Conservation (phyloP, 768 basidiomycete genomes). For the Lyophyllum semitale region DNA sequence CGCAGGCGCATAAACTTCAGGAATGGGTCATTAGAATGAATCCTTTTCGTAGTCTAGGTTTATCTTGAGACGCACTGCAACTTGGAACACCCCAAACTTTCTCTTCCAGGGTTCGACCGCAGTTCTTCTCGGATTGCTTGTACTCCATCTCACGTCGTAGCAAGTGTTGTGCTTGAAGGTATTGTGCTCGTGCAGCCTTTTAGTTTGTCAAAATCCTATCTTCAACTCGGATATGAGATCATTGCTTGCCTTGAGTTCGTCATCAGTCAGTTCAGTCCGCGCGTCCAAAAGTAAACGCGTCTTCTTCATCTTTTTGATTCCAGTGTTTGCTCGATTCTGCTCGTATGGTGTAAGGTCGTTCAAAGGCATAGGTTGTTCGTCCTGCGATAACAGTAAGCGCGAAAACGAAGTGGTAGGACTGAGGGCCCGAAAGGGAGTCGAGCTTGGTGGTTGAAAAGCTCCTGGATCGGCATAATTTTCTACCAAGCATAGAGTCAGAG, state of each 20-base stretch:
- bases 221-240: background rate
- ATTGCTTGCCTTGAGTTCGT: conserved; percentile 67
- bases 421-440: conserved; percentile 11
- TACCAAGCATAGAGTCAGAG: background rate
- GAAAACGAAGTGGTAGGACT: conserved; percentile 42
- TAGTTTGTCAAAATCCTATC: background rate
- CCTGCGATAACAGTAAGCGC: conserved; percentile 42
- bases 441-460: background rate
- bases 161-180: conserved; percentile 60
- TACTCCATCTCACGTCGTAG: conserved; percentile 51
- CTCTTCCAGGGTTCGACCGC: conserved; percentile 54
- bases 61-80: conserved; percentile 47
- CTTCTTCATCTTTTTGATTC: conserved; percentile 39
- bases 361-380: conserved; percentile 27
- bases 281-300: conserved; percentile 67
- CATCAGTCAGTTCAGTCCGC: conserved; percentile 80
- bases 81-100: conserved; percentile 69
- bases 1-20: conserved; percentile 63
- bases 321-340: conserved; percentile 16
- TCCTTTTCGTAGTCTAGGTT: background rate
- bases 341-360: conserved; percentile 29
- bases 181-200: conserved; percentile 65
- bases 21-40: background rate
- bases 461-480: background rate
- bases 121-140: conserved; percentile 60